Evolutionary conservation across 2,329 filamentous ascomycete species (phyloP).

Genomic region (Colletotrichum sp.): DNA sequence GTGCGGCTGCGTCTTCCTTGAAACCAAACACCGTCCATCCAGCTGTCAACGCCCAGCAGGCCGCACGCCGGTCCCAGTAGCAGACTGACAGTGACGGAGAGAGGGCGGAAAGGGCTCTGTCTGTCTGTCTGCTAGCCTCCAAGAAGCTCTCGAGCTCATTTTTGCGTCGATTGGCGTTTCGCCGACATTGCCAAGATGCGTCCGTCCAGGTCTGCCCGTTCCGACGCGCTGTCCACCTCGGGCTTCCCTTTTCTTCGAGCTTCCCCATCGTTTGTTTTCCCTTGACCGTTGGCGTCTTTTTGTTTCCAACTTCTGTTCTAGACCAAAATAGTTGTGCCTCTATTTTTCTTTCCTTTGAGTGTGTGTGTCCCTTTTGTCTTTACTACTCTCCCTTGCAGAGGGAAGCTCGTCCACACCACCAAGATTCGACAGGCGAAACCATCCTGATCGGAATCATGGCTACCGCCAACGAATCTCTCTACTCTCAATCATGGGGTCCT

Average conservation of each 20-base stretch:
- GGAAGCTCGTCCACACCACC: not conserved
- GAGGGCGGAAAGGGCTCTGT: not conserved
- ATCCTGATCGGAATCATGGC: slow-evolving; percentile 8
- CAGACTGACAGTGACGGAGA: not conserved
- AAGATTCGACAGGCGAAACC: not conserved
- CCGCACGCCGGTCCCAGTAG: not conserved
- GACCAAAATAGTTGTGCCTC: not conserved
- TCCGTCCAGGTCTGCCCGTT: slow-evolving; percentile 12
- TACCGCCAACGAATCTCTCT: slow-evolving; percentile 12
- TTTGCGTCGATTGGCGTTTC: slow-evolving; percentile 11
- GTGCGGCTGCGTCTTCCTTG: slow-evolving; percentile 16
- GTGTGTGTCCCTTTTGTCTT: not conserved
- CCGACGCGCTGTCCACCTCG: slow-evolving; percentile 2
- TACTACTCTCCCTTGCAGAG: not conserved
- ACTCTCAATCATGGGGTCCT: slow-evolving; percentile 7
- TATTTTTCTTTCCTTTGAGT: not conserved
- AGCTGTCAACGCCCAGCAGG: slow-evolving; percentile 2
- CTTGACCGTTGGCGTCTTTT: not conserved
- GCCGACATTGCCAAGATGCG: slow-evolving; percentile 2
- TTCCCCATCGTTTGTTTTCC: not conserved
- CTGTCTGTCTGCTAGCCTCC: not conserved
- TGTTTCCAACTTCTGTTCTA: not conserved
- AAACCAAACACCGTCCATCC: slow-evolving; percentile 17
- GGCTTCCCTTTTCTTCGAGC: slow-evolving; percentile 17
- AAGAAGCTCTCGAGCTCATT: slow-evolving; percentile 13